A percentile compares a stretch with the other conserved stretches of the same genome.
Conservation (phyloP, 495 filamentous ascomycete genomes). For the Pseudevernia furfuracea region DNA sequence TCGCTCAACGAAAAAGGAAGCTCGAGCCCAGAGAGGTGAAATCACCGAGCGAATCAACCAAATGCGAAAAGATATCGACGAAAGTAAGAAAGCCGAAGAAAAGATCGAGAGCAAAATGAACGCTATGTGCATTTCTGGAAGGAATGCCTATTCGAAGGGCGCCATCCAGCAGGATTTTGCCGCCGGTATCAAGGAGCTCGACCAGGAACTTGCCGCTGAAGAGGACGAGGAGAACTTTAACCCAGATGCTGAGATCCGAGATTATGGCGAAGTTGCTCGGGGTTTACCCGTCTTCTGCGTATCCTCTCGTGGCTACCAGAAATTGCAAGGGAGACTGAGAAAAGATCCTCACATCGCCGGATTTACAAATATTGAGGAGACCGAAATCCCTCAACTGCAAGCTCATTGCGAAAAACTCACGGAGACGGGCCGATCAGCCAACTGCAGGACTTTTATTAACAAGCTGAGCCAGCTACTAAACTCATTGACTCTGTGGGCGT, state of each 20-base stretch:
- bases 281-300: constrained; percentile 54
- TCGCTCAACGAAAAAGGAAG: constrained; percentile 33
- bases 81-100: constrained; percentile 31
- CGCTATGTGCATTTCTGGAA: constrained; percentile 43
- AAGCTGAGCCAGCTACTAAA: constrained; percentile 43
- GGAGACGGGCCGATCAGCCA: constrained; percentile 37
- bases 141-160: constrained; percentile 46
- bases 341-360: constrained; percentile 42
- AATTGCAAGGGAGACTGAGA: constrained; percentile 46
- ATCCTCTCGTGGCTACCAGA: constrained; percentile 47
- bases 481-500: constrained; percentile 46
- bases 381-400: constrained; percentile 50
- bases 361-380: constrained; percentile 42
- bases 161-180: constrained; percentile 52
- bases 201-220: constrained; percentile 41
- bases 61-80: constrained; percentile 27
- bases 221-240: constrained; percentile 41
- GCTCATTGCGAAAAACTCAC: constrained; percentile 49
- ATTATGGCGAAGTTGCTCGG: constrained; percentile 48
- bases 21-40: constrained; percentile 28
- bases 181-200: constrained; percentile 46
- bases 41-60: constrained; percentile 30
- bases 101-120: constrained; percentile 35
- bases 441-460: constrained; percentile 41
- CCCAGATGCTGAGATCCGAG: constrained; percentile 37